Evolutionary conservation across 1,139 yeast species (phyloP), one percentile per base, ranked within the genome.

Genomic region (Suhomyces bokatorum): DNA sequence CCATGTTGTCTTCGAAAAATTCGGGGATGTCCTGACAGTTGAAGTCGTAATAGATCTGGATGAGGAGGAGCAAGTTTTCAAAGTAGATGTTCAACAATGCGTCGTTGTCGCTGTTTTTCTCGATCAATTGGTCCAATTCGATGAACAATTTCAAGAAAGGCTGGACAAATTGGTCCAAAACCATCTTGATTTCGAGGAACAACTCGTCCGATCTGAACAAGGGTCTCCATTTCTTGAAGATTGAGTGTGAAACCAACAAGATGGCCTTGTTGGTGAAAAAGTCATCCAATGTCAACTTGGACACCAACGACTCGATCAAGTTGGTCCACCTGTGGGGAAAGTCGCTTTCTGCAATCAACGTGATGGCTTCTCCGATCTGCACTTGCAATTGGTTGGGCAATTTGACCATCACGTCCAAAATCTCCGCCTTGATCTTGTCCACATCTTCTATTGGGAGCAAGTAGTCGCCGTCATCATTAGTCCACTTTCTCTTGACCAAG

Each of bases 21-120:
- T 91, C 99, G 2, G 99, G 99, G 44, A 95, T 85, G 67, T 95
- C 99, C 67, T 95, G 99, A 66, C 97, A 91, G 64, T 93, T 95
- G 58, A 95, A 81, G 64, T 95, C 99, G 60, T 83, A 89, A 63
- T 87, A 95, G 37, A 95, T 80, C 62, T 91, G 93, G 33, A 86
- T 70, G 49, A 91, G 71, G 28, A 90, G 67, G 40, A 86, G 70
- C 56, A 91, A 67, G 48, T 87, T 87, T 37, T 87, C 95, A 54
- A 90, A 78, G 43, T 85, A 75, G 4, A 83, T 66, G 37, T 60
- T 64, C 48, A 83, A 66, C 39, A 80, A 70, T 0, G 79, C 79
- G 39, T 70, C 71, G 41, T 63, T 62, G 43, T 60, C 58, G 51
- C 76, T 73, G 39, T 73, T 76, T 24, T 70, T 67, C 33, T 77